Conservation (phyloP, 441 rosid species). For the Arabidopsis lyrata region DNA sequence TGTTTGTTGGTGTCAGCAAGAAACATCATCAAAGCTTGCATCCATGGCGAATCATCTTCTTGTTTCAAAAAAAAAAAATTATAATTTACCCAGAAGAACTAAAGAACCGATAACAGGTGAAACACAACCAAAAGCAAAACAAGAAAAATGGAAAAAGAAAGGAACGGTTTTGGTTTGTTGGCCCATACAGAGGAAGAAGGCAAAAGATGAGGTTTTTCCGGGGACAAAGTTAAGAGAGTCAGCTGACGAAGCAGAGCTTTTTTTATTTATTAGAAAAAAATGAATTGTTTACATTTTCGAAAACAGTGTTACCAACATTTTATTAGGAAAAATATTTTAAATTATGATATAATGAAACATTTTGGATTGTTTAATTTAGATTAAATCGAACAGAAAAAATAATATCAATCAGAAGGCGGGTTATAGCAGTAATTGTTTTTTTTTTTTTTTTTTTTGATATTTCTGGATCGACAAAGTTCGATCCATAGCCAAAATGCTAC, state of each 20-base stretch:
- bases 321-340: too few relatives aligned
- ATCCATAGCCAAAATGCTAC: too few relatives aligned
- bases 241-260: conserved; percentile 33
- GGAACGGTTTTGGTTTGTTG: conserved; percentile 29
- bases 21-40: conserved; percentile 37
- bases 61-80: not conserved
- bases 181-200: conserved; percentile 19
- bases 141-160: conserved; percentile 1
- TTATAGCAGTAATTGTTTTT: too few relatives aligned
- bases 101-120: conserved; percentile 9
- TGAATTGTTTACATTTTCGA: too few relatives aligned
- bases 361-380: too few relatives aligned
- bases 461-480: too few relatives aligned
- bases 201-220: conserved; percentile 34
- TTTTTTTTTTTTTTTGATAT: too few relatives aligned
- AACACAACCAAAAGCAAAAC: conserved; percentile 4
- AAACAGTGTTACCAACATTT: too few relatives aligned
- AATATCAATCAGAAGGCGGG: too few relatives aligned
- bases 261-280: too few relatives aligned
- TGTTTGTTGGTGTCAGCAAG: conserved; percentile 15
- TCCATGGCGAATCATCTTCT: conserved; percentile 16
- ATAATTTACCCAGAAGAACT: conserved; percentile 25
- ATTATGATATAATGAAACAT: too few relatives aligned
- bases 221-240: conserved; percentile 17
- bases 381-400: too few relatives aligned